Evolutionary conservation across 2,329 filamentous ascomycete genomes (phyloP).

Genomic region (Escovopsis sp.): DNA sequence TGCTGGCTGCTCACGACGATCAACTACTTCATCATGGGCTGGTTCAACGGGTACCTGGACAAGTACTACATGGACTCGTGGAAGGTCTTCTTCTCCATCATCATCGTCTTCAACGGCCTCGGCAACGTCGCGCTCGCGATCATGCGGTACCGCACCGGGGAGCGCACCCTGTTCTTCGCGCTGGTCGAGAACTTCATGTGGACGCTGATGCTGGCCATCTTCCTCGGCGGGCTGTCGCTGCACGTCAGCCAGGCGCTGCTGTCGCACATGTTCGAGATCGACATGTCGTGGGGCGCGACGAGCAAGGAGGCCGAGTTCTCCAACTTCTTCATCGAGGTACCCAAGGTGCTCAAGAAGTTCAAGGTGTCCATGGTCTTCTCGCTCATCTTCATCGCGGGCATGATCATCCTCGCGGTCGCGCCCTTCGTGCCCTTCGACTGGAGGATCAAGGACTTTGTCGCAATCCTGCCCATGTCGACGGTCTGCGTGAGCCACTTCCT

Average conservation of each 20-base stretch:
- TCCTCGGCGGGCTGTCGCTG: constrained; percentile 66
- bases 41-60: constrained; percentile 63
- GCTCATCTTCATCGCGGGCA: constrained; percentile 39
- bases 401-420: constrained; percentile 48
- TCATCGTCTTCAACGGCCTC: constrained; percentile 62
- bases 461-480: constrained; percentile 60
- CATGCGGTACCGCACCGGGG: constrained; percentile 57
- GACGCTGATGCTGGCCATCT: constrained; percentile 60
- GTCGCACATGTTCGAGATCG: constrained; percentile 69
- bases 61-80: constrained; percentile 69
- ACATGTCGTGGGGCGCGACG: constrained; percentile 78
- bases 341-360: constrained; percentile 65
- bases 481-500: constrained; percentile 55
- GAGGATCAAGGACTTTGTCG: constrained; percentile 56
- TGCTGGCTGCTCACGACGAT: constrained; percentile 57
- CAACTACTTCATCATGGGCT: constrained; percentile 65
- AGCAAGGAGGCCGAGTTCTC: constrained; percentile 68
- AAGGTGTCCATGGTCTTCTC: constrained; percentile 56
- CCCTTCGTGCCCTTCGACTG: constrained; percentile 50
- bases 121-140: constrained; percentile 58
- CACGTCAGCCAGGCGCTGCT: constrained; percentile 70
- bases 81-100: constrained; percentile 68
- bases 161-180: constrained; percentile 41
- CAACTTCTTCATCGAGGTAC: constrained; percentile 74
- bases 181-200: constrained; percentile 55